phyloP scores from a whole-genome alignment of 2,329 filamentous ascomycete species.

The Trichophyton rubrum region DNA sequence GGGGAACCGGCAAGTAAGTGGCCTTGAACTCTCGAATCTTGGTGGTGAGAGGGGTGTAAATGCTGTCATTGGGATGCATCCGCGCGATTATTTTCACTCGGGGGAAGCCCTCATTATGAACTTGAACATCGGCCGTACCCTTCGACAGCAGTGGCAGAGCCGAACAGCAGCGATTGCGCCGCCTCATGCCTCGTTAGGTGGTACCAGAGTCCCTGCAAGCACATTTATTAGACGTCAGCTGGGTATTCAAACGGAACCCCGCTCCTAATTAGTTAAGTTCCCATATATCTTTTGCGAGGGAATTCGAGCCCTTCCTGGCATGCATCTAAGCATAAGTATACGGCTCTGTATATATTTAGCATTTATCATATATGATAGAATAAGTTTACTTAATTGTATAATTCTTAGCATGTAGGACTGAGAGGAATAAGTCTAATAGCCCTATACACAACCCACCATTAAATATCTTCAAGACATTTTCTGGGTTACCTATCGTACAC shows the following conservation, averaged over 20 bases:
- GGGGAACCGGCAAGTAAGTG: background rate
- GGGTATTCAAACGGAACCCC: background rate
- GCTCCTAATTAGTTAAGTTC: background rate
- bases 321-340: background rate
- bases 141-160: conserved; percentile 31
- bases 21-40: background rate
- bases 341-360: background rate
- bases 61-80: conserved; percentile 17
- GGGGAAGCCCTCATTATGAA: conserved; percentile 29
- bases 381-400: background rate
- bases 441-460: background rate
- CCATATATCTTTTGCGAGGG: background rate
- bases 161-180: conserved; percentile 15
- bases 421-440: background rate
- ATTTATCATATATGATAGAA: background rate
- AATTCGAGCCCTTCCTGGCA: background rate
- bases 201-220: conserved; percentile 24
- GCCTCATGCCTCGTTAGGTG: conserved; percentile 15
- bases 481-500: background rate
- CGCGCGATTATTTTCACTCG: conserved; percentile 27
- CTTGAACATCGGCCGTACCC: conserved; percentile 23
- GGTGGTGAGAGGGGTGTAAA: conserved; percentile 14
- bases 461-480: background rate
- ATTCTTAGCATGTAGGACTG: background rate
- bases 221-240: background rate